Base-by-base conservation (phyloP, 768 basidiomycete species). In the Botryobasidium botryosum region DNA sequence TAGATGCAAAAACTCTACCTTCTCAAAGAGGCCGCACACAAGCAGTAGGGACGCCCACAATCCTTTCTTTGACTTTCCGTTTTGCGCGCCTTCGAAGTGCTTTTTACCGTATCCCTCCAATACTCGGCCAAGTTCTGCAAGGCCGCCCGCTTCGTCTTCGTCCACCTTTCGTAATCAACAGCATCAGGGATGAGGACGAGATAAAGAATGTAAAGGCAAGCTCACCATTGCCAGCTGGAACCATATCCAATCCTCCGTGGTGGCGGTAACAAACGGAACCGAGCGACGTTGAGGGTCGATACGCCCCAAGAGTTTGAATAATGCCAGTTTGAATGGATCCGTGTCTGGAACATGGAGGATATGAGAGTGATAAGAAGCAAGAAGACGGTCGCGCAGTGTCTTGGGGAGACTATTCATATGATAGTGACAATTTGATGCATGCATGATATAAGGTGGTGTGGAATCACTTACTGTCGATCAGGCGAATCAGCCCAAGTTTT, bases 161-260 rank as follows among this genome's bases (percentile, higher is more conserved):
- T 86, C 82, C 18, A 82, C 70, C 79, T 81, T 50, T 15, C 29
- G 10, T 13, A 21, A 37, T 23, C 3, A 44, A n/a, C 27, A 28
- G 33, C 5, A 20, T 26, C 23, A 12, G 17, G 15, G 6, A 45
- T 29, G 12, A 4, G 40, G 10, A n/a, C 10, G 41, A 23, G n/a
- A 40, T 8, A n/a, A 46, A 12, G 43, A 45, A 13, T 44, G 38
- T 17, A 7, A 32, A 5, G 2, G 25, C 5, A 64, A 6, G 51
- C 64, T 25, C 39, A 77, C 83, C 74, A 96, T 81, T 1, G 79
- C 70, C 12, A 97, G 70, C 63, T 99, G 91, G 67, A 91, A 79
- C 92, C 92, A 99, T 28, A 96, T 66, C 92, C 92, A 99, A 60
- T 99, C 94, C 58, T 96, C 94, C 2, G 86, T 90, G 1, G 90